phyloP scores from a whole-genome alignment of 169 alveolate species.

The Plasmodium falciparum region DNA sequence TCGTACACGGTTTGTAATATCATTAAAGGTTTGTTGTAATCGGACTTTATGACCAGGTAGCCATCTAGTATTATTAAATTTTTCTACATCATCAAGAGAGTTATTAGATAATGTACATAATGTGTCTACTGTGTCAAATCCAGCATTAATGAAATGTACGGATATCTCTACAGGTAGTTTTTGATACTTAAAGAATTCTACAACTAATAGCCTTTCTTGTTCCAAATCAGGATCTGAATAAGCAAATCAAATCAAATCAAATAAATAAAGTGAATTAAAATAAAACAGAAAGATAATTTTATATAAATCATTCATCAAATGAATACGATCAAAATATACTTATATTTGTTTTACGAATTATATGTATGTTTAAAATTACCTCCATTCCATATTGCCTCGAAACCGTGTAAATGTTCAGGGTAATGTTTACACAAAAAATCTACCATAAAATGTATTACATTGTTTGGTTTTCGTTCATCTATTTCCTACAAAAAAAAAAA shows the following conservation, averaged over 20 bases:
- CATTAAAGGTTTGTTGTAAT: constrained; percentile 82
- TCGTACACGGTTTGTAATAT: constrained; percentile 80
- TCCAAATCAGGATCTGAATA: constrained; percentile 89
- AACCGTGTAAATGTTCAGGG: constrained; percentile 87
- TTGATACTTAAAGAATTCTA: constrained; percentile 88
- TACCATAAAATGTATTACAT: constrained; percentile 83
- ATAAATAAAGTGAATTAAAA: not conserved
- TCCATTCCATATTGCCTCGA: constrained; percentile 83
- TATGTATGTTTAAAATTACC: constrained; percentile 63
- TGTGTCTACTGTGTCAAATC: constrained; percentile 92
- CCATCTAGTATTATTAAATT: constrained; percentile 89
- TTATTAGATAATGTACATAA: constrained; percentile 88
- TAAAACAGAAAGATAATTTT: not conserved
- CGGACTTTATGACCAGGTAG: constrained; percentile 92
- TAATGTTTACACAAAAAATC: constrained; percentile 87
- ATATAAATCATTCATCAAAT: no score
- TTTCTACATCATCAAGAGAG: constrained; percentile 89
- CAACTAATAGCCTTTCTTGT: constrained; percentile 86
- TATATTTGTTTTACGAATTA: not conserved
- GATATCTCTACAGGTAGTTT: constrained; percentile 91
- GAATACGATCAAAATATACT: not conserved
- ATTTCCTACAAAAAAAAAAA: constrained; percentile 78
- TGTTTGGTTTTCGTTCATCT: constrained; percentile 80
- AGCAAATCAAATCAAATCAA: constrained; percentile 3
- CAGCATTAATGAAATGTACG: constrained; percentile 90